These are phyloP conservation scores for Ulota crispa DNA, from an alignment of 225 moss, liverwort and hornwort species.

Conservation along the genomic window DNA sequence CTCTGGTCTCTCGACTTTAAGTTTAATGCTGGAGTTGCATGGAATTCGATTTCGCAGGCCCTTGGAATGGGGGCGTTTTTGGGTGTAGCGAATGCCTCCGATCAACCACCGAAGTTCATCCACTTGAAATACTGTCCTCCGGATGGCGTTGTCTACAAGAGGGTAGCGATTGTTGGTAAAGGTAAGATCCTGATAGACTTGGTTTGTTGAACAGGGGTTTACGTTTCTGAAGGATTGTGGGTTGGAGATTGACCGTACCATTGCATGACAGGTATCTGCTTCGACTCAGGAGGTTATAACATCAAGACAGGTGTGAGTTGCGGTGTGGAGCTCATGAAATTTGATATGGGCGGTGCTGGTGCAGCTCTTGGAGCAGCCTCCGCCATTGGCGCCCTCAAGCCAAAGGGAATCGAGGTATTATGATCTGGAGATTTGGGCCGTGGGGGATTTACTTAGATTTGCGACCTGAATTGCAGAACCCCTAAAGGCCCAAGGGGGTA, in stretches of 20 bases:
- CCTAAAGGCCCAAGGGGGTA: too few relatives aligned
- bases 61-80: slow-evolving; percentile 68
- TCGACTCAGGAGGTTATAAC: slow-evolving; percentile 61
- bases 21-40: slow-evolving; percentile 22
- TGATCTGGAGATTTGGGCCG: not conserved
- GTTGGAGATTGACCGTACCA: slow-evolving; percentile 8
- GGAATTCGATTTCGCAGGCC: slow-evolving; percentile 39
- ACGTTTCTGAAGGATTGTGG: not conserved
- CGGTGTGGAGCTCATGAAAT: slow-evolving; percentile 61
- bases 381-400: slow-evolving; percentile 60
- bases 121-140: slow-evolving; percentile 60
- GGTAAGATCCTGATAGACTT: slow-evolving; percentile 31
- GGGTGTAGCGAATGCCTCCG: slow-evolving; percentile 61
- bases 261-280: slow-evolving; percentile 51
- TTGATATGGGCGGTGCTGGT: slow-evolving; percentile 66
- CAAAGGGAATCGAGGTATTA: slow-evolving; percentile 61
- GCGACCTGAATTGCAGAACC: not conserved
- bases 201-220: slow-evolving; percentile 6
- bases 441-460: not conserved
- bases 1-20: not conserved
- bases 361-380: slow-evolving; percentile 67
- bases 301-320: slow-evolving; percentile 56
- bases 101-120: slow-evolving; percentile 57
- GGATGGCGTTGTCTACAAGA: slow-evolving; percentile 62
- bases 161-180: slow-evolving; percentile 70